A percentile compares a stretch with the other conserved stretches of the same genome.
Conservation (phyloP, 129 eudicot species). For the Lonicera japonica region DNA sequence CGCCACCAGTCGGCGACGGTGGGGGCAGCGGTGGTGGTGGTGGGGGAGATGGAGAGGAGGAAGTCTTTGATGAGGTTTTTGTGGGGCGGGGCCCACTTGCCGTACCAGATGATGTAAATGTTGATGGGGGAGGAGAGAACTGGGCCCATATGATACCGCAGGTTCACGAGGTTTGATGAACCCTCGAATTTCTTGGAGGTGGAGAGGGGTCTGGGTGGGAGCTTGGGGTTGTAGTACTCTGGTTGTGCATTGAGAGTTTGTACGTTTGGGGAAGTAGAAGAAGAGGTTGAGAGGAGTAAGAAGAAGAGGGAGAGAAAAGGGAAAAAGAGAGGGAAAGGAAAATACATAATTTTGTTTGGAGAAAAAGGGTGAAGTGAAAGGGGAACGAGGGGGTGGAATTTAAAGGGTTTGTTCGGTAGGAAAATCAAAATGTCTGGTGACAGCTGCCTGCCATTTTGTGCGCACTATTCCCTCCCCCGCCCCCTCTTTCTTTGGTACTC, state of each 20-base stretch:
- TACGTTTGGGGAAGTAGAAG: neutral
- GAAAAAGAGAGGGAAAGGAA: conserved; percentile 8
- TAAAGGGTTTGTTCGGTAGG: conserved; percentile 9
- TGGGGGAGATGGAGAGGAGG: conserved; percentile 43
- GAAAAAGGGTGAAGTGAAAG: neutral
- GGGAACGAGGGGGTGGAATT: neutral
- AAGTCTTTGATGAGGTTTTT: conserved; percentile 47
- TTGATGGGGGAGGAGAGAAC: conserved; percentile 85
- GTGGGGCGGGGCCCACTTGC: conserved; percentile 62
- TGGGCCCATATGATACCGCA: conserved; percentile 95
- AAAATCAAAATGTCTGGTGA: conserved; percentile 49
- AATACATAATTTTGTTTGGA: conserved; percentile 7
- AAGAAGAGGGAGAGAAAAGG: conserved; percentile 12
- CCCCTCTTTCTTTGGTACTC: neutral
- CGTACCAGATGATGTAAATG: conserved; percentile 81
- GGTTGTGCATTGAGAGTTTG: conserved; percentile 11
- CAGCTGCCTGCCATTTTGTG: conserved; percentile 69
- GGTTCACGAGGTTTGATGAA: conserved; percentile 65
- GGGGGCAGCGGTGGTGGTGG: conserved; percentile 10
- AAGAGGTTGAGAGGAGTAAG: conserved; percentile 10
- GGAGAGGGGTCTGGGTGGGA: conserved; percentile 41
- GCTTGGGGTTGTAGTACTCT: conserved; percentile 39
- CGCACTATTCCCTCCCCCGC: neutral
- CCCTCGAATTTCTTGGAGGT: conserved; percentile 72
- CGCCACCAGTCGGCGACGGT: conserved; percentile 36